Conservation (phyloP, 2,329 filamentous ascomycete genomes). For the Epichloe gansuensis region DNA sequence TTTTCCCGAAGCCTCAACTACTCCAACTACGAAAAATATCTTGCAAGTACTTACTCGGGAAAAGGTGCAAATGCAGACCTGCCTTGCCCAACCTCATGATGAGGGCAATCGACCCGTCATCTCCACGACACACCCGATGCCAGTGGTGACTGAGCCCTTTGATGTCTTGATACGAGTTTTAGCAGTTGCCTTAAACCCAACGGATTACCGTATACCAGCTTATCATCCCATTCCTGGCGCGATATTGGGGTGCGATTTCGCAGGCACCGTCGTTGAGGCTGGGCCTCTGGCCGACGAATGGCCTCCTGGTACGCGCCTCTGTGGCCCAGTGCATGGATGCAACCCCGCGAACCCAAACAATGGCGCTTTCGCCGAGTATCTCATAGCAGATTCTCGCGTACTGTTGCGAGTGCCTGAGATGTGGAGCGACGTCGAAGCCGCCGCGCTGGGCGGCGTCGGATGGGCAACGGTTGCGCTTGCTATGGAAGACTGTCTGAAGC, state of each 20-base stretch:
- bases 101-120: not conserved
- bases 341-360: not conserved
- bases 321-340: not conserved
- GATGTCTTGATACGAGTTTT: slow-evolving; percentile 10
- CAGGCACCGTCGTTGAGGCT: slow-evolving; percentile 9
- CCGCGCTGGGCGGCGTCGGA: slow-evolving; percentile 14
- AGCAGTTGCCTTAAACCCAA: slow-evolving; percentile 17
- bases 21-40: no score
- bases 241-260: slow-evolving; percentile 15
- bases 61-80: not conserved
- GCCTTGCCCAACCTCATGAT: not conserved
- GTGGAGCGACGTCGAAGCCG: slow-evolving; percentile 12
- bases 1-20: no score
- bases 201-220: slow-evolving; percentile 16
- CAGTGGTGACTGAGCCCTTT: not conserved
- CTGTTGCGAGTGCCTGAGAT: slow-evolving; percentile 11
- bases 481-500: slow-evolving; percentile 5
- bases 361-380: slow-evolving; percentile 1
- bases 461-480: slow-evolving; percentile 13
- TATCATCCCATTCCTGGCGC: slow-evolving; percentile 8
- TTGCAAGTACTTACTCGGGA: not conserved
- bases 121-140: not conserved
- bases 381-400: slow-evolving; percentile 2
- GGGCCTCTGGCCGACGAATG: not conserved
- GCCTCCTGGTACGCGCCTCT: not conserved